phyloP scores from a whole-genome alignment of 495 filamentous ascomycete genomes.

The Letharia columbiana region DNA sequence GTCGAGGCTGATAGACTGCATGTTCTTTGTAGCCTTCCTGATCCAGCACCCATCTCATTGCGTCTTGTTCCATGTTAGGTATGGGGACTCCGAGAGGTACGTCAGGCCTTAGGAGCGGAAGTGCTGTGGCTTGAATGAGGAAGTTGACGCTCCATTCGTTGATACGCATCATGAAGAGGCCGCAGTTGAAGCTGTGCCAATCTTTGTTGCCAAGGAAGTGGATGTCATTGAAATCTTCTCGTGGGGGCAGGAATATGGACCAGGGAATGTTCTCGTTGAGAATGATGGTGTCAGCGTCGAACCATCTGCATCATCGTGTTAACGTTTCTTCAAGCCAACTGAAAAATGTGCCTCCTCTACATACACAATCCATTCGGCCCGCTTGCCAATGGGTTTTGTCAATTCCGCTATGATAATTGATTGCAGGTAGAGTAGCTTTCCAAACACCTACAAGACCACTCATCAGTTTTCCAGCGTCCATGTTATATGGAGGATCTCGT shows the following conservation, averaged over 20 bases:
- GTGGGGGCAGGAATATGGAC: constrained; percentile 44
- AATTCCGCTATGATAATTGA: constrained; percentile 37
- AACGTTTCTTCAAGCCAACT: not conserved
- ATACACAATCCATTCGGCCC: constrained; percentile 40
- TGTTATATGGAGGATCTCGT: not conserved
- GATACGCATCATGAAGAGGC: constrained; percentile 43
- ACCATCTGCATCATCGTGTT: constrained; percentile 33
- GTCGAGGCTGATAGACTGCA: constrained; percentile 14
- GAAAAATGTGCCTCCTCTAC: not conserved
- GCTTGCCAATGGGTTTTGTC: constrained; percentile 29
- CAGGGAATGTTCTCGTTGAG: constrained; percentile 27
- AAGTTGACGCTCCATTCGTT: constrained; percentile 42
- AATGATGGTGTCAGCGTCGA: constrained; percentile 28
- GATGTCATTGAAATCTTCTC: constrained; percentile 33
- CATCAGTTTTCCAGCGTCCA: not conserved
- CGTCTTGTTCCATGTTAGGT: constrained; percentile 11
- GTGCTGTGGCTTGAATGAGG: constrained; percentile 38
- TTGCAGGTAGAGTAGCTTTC: constrained; percentile 37
- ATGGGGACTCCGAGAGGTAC: constrained; percentile 14
- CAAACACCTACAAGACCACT: constrained; percentile 26
- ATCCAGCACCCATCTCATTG: constrained; percentile 11
- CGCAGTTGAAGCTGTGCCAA: constrained; percentile 49
- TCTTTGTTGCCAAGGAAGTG: constrained; percentile 43
- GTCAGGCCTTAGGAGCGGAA: constrained; percentile 37
- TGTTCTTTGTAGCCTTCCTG: constrained; percentile 9